phyloP scores from a whole-genome alignment of 306 rosid species.

The Quercus aquifolioides region DNA sequence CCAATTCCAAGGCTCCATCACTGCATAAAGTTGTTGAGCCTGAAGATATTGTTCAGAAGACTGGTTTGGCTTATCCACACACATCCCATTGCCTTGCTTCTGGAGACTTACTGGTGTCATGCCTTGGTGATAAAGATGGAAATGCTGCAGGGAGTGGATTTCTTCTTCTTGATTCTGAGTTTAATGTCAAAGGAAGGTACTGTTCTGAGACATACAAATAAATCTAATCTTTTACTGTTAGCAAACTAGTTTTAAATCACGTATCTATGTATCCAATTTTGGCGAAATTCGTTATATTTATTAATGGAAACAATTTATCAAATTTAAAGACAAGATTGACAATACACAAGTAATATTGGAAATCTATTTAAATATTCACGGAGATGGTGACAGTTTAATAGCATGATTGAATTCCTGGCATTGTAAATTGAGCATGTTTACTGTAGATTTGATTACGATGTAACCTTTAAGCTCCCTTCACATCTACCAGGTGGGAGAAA shows the following conservation, averaged over 20 bases:
- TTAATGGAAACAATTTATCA: not conserved
- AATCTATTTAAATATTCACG: not conserved
- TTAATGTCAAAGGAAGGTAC: conserved; percentile 96
- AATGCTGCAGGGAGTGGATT: conserved; percentile 86
- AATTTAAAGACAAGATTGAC: not conserved
- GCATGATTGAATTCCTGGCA: not conserved
- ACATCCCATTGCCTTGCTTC: conserved; percentile 98
- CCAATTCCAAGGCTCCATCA: conserved; percentile 77
- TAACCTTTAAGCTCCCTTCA: conserved; percentile 1
- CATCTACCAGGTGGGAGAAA: conserved; percentile 79
- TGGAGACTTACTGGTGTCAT: conserved; percentile 87
- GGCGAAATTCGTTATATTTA: not conserved
- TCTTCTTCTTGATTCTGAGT: conserved; percentile 93
- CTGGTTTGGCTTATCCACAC: conserved; percentile 94
- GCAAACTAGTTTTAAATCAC: not conserved
- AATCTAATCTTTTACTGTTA: not conserved
- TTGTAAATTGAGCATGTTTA: not conserved
- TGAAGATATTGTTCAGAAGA: conserved; percentile 55
- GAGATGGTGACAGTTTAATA: not conserved
- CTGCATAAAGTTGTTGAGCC: conserved; percentile 82
- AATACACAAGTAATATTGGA: not conserved
- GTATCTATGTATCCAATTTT: not conserved
- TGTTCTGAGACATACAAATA: not conserved
- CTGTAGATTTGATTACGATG: conserved; percentile 8
- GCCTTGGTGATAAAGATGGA: conserved; percentile 89